A percentile compares a stretch with the other conserved stretches of the same genome.
Evolutionary conservation across 192 early-diverging fungal species (phyloP).

Genomic region (Borealophlyctis nickersoniae): DNA sequence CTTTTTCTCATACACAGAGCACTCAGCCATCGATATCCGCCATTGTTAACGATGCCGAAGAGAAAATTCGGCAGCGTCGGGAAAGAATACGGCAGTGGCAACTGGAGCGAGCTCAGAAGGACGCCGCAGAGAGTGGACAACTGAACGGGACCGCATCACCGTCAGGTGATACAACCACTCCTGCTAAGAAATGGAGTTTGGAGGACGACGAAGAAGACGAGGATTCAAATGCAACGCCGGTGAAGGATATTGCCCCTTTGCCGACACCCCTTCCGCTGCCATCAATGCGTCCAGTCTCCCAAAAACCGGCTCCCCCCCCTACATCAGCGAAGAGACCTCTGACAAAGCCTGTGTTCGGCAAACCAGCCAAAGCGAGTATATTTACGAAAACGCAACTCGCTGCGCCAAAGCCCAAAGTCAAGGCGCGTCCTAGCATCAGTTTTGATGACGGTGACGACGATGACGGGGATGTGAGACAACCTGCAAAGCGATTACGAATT

Average conservation of each 20-base stretch:
- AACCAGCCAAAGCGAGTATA: slow-evolving; percentile 13
- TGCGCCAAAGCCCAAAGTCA: slow-evolving; percentile 28
- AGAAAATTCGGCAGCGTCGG: slow-evolving; percentile 67
- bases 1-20: slow-evolving; percentile 22
- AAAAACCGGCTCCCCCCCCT: neutral
- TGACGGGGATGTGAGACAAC: slow-evolving; percentile 7
- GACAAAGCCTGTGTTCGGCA: slow-evolving; percentile 17
- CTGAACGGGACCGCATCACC: slow-evolving; percentile 16
- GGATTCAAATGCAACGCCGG: too few relatives aligned
- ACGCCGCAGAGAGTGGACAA: slow-evolving; percentile 38
- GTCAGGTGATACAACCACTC: neutral
- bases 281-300: neutral
- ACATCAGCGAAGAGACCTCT: slow-evolving; percentile 14
- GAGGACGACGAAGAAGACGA: too few relatives aligned
- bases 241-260: too few relatives aligned
- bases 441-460: slow-evolving; percentile 65
- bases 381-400: slow-evolving; percentile 21
- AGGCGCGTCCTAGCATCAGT: slow-evolving; percentile 60
- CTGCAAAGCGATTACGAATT: slow-evolving; percentile 15
- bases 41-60: slow-evolving; percentile 49
- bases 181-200: neutral
- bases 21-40: too few relatives aligned
- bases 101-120: slow-evolving; percentile 53
- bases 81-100: slow-evolving; percentile 83
- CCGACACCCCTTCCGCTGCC: too few relatives aligned